These are phyloP conservation scores for Endoconidiophora polonica DNA, from an alignment of 2,329 filamentous ascomycete genomes.

Conservation along the genomic window DNA sequence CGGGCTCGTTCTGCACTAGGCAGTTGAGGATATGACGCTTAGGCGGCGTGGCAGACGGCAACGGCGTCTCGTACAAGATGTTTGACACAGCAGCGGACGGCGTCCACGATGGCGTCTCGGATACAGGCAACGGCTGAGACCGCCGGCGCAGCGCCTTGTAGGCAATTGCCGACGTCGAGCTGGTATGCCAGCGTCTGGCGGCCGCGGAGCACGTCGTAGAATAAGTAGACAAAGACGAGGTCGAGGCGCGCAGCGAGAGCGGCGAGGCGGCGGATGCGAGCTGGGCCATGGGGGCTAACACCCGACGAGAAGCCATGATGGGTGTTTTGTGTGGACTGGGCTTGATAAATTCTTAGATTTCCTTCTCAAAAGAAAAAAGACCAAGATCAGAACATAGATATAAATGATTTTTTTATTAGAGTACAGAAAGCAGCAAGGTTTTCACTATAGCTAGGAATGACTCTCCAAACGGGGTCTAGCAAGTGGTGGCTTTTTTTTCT, in stretches of 20 bases:
- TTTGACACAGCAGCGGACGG: slow-evolving; percentile 91
- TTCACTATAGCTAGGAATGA: too few relatives aligned
- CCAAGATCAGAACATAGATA: neutral
- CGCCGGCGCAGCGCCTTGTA: slow-evolving; percentile 95
- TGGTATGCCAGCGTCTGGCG: slow-evolving; percentile 26
- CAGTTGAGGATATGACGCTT: slow-evolving; percentile 97
- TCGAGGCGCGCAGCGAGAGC: slow-evolving; percentile 17
- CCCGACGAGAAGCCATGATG: slow-evolving; percentile 30
- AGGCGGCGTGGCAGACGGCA: slow-evolving; percentile 63
- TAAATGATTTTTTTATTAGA: too few relatives aligned
- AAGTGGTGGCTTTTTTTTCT: too few relatives aligned
- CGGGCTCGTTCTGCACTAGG: slow-evolving; percentile 95
- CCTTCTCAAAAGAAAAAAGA: neutral
- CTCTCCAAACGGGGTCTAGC: too few relatives aligned
- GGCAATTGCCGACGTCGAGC: slow-evolving; percentile 81
- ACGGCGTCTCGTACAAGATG: slow-evolving; percentile 95
- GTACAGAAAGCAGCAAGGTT: too few relatives aligned
- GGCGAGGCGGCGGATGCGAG: slow-evolving; percentile 16
- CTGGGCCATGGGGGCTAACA: slow-evolving; percentile 26
- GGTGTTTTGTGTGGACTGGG: neutral
- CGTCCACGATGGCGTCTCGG: slow-evolving; percentile 62
- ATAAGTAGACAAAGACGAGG: slow-evolving; percentile 19
- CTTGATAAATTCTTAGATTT: too few relatives aligned
- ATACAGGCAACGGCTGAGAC: slow-evolving; percentile 68
- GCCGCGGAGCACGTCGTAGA: neutral